These are phyloP conservation scores for Myriangium duriaei DNA, from an alignment of 2,329 filamentous ascomycete species.

Conservation along the genomic window DNA sequence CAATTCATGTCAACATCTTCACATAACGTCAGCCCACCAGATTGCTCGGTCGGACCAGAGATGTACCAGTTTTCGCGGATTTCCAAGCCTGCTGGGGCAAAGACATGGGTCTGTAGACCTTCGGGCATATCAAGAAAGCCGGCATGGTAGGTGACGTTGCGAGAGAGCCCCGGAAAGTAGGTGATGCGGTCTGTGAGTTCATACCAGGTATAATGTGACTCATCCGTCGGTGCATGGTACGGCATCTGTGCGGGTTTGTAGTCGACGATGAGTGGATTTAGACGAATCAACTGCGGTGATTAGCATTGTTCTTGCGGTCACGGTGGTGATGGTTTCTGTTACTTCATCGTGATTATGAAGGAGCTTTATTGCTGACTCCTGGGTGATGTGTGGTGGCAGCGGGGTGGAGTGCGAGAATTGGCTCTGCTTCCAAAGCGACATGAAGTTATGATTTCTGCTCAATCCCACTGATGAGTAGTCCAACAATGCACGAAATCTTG, in stretches of 20 bases:
- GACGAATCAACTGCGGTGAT: constrained; percentile 1
- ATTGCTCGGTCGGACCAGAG: neutral
- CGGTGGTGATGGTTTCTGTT: neutral
- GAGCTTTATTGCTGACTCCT: neutral
- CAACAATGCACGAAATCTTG: too few relatives aligned
- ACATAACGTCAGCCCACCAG: constrained; percentile 1
- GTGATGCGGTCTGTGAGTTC: constrained; percentile 9
- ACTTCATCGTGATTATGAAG: constrained; percentile 8
- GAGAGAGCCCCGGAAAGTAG: constrained; percentile 4
- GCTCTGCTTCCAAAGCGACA: neutral
- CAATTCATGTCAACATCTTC: constrained; percentile 9
- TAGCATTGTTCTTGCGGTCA: neutral
- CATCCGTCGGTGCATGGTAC: constrained; percentile 3
- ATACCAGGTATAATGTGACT: constrained; percentile 8
- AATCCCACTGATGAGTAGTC: too few relatives aligned
- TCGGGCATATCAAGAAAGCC: constrained; percentile 7
- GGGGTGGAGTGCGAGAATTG: constrained; percentile 5
- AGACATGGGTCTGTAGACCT: constrained; percentile 5
- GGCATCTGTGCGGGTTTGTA: constrained; percentile 1
- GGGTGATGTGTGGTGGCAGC: neutral
- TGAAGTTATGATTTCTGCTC: too few relatives aligned
- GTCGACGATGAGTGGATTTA: constrained; percentile 8
- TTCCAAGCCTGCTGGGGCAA: constrained; percentile 7
- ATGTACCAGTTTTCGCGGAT: constrained; percentile 7
- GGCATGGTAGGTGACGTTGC: constrained; percentile 5